Evolutionary conservation across 2,329 filamentous ascomycete genomes (phyloP).

Genomic region (Fusarium sambucinum): DNA sequence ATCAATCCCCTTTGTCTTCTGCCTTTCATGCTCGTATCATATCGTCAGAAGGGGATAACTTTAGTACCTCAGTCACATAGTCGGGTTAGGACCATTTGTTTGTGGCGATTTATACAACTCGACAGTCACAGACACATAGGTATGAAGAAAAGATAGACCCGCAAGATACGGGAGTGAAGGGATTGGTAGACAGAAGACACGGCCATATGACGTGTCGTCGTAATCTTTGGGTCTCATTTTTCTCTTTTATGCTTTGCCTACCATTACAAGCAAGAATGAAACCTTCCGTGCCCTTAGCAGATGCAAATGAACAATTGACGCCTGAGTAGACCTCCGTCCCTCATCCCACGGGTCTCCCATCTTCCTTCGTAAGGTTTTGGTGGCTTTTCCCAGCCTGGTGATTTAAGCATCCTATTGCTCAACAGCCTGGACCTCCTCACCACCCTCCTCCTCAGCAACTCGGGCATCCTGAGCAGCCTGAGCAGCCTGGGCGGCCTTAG

Average conservation of each 20-base stretch:
- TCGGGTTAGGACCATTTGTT: not conserved
- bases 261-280: constrained; percentile 56
- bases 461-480: constrained; percentile 74
- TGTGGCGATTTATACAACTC: not conserved
- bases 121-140: not conserved
- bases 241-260: constrained; percentile 53
- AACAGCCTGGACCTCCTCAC: constrained; percentile 65
- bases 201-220: constrained; percentile 44
- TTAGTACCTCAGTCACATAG: not conserved
- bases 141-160: not conserved
- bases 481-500: constrained; percentile 77
- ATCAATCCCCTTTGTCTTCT: not conserved
- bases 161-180: constrained; percentile 3
- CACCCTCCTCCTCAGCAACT: constrained; percentile 69
- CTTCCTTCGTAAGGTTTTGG: constrained; percentile 43
- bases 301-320: constrained; percentile 60
- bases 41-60: not conserved
- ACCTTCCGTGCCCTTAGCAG: constrained; percentile 55
- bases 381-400: constrained; percentile 41
- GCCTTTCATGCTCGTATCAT: not conserved
- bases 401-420: constrained; percentile 55
- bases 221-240: constrained; percentile 54
- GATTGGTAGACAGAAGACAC: constrained; percentile 47
- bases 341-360: constrained; percentile 46
- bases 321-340: constrained; percentile 56